Conservation (phyloP, 768 basidiomycete genomes). For the Lactarius hengduanensis region DNA sequence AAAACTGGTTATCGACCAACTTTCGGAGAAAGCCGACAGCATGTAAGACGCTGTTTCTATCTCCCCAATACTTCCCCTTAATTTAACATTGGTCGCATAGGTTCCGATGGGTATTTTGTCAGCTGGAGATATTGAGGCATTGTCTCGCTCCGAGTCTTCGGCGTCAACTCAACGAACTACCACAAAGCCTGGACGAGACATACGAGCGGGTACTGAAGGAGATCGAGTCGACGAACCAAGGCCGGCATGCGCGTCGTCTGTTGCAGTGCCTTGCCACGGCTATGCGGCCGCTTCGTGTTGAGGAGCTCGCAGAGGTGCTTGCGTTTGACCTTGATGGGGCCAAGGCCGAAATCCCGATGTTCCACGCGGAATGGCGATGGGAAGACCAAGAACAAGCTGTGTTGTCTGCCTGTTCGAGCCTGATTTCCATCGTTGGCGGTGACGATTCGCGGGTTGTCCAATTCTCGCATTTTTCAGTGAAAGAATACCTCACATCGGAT, state of each 20-base stretch:
- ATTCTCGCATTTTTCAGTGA: not conserved
- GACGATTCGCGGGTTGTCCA: not conserved
- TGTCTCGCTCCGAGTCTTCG: not conserved
- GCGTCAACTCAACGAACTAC: not conserved
- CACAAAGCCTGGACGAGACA: not conserved
- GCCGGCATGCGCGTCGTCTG: not conserved
- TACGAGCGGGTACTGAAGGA: not conserved
- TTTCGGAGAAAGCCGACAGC: not conserved
- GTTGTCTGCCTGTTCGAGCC: too few relatives aligned
- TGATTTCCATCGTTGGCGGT: not conserved
- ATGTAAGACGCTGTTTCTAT: not conserved
- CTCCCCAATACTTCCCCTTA: not conserved
- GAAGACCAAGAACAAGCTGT: too few relatives aligned
- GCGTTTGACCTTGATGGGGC: too few relatives aligned
- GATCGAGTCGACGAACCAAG: not conserved
- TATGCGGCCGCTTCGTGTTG: too few relatives aligned
- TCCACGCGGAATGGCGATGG: too few relatives aligned
- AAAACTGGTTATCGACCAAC: not conserved
- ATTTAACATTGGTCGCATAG: not conserved
- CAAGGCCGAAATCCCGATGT: too few relatives aligned
- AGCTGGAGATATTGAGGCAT: not conserved
- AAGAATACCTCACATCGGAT: not conserved
- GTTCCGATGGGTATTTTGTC: not conserved
- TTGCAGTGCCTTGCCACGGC: too few relatives aligned
- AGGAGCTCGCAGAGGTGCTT: too few relatives aligned